phyloP scores from a whole-genome alignment of 768 basidiomycete genomes.

The Hydnomerulius pinastri region DNA sequence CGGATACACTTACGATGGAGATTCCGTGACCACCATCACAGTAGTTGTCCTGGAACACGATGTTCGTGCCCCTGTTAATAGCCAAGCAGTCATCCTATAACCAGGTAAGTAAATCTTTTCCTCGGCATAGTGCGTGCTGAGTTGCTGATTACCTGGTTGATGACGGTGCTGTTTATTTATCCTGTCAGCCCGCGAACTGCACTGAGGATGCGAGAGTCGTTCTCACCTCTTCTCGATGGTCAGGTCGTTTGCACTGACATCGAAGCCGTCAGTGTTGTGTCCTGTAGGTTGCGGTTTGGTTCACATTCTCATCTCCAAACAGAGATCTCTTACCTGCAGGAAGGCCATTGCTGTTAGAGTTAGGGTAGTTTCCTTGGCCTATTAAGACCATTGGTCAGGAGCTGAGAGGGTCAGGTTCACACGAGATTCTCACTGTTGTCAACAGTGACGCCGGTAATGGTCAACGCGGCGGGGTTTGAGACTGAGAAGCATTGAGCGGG shows the following conservation, averaged over 20 bases:
- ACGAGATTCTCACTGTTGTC: constrained; percentile 52
- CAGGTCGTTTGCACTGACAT: constrained; percentile 38
- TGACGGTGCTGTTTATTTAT: constrained; percentile 14
- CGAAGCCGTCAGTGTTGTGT: constrained; percentile 56
- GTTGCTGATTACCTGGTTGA: constrained; percentile 22
- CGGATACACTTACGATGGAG: constrained; percentile 45
- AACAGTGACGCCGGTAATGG: constrained; percentile 49
- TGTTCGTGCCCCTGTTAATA: constrained; percentile 45
- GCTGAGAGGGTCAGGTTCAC: neutral
- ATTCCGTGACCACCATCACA: constrained; percentile 68
- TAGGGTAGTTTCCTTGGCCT: constrained; percentile 56
- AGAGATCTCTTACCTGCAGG: constrained; percentile 42
- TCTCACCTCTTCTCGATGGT: constrained; percentile 32
- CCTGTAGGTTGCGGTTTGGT: constrained; percentile 21
- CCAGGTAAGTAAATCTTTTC: neutral
- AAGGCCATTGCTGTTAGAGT: constrained; percentile 48
- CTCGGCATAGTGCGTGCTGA: too few relatives aligned
- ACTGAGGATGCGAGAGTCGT: neutral
- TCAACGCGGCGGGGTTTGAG: constrained; percentile 28
- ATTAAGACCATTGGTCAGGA: neutral
- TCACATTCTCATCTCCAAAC: neutral
- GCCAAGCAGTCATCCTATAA: constrained; percentile 65
- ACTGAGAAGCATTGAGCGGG: constrained; percentile 38
- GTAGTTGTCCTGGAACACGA: constrained; percentile 49
- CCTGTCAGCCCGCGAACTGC: neutral